phyloP scores from a whole-genome alignment of 257 asterid genomes.

The Jacaranda copaia region DNA sequence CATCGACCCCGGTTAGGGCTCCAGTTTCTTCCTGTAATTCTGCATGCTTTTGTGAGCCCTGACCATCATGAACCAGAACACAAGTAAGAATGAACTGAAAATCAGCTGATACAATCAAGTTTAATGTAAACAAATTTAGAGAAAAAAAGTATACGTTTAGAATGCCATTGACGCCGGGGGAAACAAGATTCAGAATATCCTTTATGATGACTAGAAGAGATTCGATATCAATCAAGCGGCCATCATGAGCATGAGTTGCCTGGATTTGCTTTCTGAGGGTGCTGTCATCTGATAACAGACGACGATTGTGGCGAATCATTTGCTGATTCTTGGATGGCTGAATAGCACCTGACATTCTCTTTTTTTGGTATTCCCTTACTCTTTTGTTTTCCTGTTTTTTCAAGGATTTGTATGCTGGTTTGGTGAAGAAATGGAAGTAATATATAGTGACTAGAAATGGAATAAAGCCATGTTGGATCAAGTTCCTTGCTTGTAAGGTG shows the following conservation, averaged over 20 bases:
- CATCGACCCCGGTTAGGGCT: conserved; percentile 48
- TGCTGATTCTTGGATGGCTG: conserved; percentile 42
- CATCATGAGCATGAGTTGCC: conserved; percentile 69
- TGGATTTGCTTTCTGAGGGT: conserved; percentile 63
- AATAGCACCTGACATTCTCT: conserved; percentile 44
- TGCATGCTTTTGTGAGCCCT: conserved; percentile 54
- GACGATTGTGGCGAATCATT: conserved; percentile 44
- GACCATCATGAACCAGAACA: conserved; percentile 16
- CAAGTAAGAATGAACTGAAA: too few species aligned
- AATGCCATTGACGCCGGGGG: conserved; percentile 63
- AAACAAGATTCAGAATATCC: conserved; percentile 59
- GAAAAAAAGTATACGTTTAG: conserved; percentile 42
- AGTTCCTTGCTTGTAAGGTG: conserved; percentile 84
- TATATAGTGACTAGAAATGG: conserved; percentile 58
- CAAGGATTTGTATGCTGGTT: conserved; percentile 17
- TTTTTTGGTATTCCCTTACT: neutral
- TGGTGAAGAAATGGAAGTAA: conserved; percentile 32
- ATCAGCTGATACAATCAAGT: neutral
- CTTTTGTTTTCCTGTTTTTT: neutral
- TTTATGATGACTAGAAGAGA: conserved; percentile 57
- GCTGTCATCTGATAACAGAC: conserved; percentile 56
- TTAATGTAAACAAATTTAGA: neutral
- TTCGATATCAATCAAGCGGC: conserved; percentile 52
- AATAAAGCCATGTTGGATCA: conserved; percentile 55
- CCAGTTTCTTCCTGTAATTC: conserved; percentile 49